Evolutionary conservation across 2,329 filamentous ascomycete genomes (phyloP), one percentile per base, ranked within the genome.

Genomic region (Ceratocystis huliohia): DNA sequence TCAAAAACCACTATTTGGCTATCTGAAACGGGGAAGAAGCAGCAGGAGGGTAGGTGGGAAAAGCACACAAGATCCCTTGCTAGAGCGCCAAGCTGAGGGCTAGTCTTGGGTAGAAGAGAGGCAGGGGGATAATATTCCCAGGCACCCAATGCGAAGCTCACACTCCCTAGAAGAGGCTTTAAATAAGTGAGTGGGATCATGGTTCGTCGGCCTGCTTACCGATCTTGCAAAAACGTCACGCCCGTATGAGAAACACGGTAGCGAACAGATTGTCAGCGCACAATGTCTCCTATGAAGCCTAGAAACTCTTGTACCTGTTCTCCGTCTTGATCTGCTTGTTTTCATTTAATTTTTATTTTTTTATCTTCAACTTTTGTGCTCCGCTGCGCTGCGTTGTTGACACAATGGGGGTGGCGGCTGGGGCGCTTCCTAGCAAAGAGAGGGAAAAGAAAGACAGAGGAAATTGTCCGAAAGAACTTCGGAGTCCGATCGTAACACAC

Each of bases 401-500:
- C 46, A 50, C 22, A n/a, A 50, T 50, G 17, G 22, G 30, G 25
- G 53, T 30, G 22, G 53, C 17, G 10, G 53, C 53, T 15, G 25
- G 17, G 53, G 25, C 5, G 25, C 25, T 57, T 57, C 20, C 53
- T n/a, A 10, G 15, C 13, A 28, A 15, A 57, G 53, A 15, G 7
- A 57, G 30, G 5, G 30, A 4, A 17, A 57, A 30, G 30, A 22
- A 15, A 25, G 22, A 25, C 20, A 17, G 53, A 57, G 20, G 22
- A 30, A 57, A 57, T n/a, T 50, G 46, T 50, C 46, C 46, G 46
- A 50, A 50, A 25, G 22, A 6, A 57, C 22, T 7, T 56, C n/a
- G 53, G 53, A 57, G 53, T 57, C 53, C 53, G 53, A 57, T 30
- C 25, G 53, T 57, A 28, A 15, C 53, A 57, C 53, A 28, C 53